A percentile compares a stretch with the other conserved stretches of the same genome.
Conservation (phyloP, 306 rosid species). For the Medicago arabica region DNA sequence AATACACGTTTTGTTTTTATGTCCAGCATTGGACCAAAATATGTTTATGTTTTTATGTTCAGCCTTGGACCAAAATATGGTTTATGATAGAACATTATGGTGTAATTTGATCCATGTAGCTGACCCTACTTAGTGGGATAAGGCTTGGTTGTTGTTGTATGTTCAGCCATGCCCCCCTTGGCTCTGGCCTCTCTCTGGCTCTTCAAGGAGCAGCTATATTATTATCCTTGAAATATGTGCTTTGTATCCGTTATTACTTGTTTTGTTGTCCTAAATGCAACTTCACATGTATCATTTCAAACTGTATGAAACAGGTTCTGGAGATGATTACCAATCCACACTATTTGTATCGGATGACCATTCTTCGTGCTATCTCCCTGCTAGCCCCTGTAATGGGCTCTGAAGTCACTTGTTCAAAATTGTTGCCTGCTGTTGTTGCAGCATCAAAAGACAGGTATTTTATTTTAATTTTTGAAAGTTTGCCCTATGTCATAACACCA, state of each 20-base stretch:
- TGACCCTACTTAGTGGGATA: too few relatives aligned
- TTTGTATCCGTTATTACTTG: background rate
- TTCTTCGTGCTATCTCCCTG: constrained; percentile 80
- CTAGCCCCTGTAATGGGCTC: constrained; percentile 96
- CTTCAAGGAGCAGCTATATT: background rate
- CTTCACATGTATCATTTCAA: constrained; percentile 21
- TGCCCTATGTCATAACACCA: background rate
- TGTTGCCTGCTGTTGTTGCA: constrained; percentile 73
- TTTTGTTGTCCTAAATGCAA: constrained; percentile 25
- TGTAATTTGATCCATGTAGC: too few relatives aligned
- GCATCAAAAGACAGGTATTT: constrained; percentile 87
- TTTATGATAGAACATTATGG: too few relatives aligned
- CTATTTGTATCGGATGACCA: constrained; percentile 96
- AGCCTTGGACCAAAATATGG: too few relatives aligned
- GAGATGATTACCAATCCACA: constrained; percentile 90
- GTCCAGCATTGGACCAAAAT: too few relatives aligned
- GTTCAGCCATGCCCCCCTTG: constrained; percentile 3
- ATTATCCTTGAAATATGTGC: constrained; percentile 30
- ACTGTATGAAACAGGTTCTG: constrained; percentile 64
- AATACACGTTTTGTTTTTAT: background rate
- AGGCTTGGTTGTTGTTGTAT: background rate
- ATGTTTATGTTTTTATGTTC: too few relatives aligned
- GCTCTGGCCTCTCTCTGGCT: constrained; percentile 1
- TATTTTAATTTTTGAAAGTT: constrained; percentile 7
- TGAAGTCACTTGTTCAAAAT: constrained; percentile 82